A percentile compares a stretch with the other conserved stretches of the same genome.
Evolutionary conservation across 208 protist species (phyloP).

Genomic region (Trypanosoma brucei): DNA sequence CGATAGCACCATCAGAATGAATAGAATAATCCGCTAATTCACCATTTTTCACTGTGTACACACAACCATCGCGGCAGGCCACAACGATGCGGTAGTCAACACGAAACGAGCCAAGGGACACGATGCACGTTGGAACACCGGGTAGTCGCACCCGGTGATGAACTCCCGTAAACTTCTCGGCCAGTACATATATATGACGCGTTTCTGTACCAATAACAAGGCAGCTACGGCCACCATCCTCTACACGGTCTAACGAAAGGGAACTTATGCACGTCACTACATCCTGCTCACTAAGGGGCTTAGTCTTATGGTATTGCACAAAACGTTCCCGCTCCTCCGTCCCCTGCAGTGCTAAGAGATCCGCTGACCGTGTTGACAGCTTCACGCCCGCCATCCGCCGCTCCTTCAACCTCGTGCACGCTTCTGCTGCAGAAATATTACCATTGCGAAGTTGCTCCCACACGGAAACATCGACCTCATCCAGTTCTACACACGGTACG

Average conservation of each 20-base stretch:
- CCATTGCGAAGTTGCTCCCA: constrained; percentile 53
- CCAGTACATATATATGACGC: constrained; percentile 80
- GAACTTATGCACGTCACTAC: constrained; percentile 86
- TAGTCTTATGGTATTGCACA: constrained; percentile 29
- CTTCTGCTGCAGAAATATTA: constrained; percentile 31
- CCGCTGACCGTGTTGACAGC: constrained; percentile 66
- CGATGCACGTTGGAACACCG: constrained; percentile 59
- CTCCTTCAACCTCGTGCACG: constrained; percentile 38
- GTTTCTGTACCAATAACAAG: constrained; percentile 92
- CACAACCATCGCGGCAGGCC: constrained; percentile 85
- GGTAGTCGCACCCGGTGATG: constrained; percentile 59
- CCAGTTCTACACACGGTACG: constrained; percentile 56
- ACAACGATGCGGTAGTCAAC: constrained; percentile 92
- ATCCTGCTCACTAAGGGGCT: constrained; percentile 61
- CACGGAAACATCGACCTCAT: constrained; percentile 47
- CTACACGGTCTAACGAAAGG: constrained; percentile 59
- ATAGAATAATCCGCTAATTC: constrained; percentile 73
- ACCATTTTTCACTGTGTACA: constrained; percentile 93
- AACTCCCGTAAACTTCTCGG: constrained; percentile 41
- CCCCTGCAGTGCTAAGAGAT: constrained; percentile 64
- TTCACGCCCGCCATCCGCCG: constrained; percentile 46
- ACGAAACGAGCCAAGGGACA: constrained; percentile 62
- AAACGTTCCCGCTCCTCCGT: constrained; percentile 42
- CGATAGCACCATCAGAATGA: constrained; percentile 83
- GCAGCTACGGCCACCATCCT: constrained; percentile 45